Evolutionary conservation across 352 stramenopile genomes (phyloP), one percentile per base, ranked within the genome.

Genomic region (Ophiocytium majus): DNA sequence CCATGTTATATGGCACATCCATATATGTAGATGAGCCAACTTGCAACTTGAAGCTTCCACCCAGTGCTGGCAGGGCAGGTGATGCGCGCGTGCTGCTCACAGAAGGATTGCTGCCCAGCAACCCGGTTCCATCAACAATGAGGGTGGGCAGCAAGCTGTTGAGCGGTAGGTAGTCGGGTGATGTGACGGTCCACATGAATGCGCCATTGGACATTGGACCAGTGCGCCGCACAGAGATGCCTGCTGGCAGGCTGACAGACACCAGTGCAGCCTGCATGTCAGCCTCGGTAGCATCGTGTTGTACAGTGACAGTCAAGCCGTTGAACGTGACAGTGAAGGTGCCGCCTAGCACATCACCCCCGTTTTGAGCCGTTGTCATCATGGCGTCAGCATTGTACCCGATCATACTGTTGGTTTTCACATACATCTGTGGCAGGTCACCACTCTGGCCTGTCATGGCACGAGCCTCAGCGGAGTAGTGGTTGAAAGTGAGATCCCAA

Each of bases 401-500:
- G 0, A 34, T 81, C 0, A 94, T 83, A 0, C 89, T 90, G 64
- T 90, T 92, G 0, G 86, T 83, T 0, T 90, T 74, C 1, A 82
- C 75, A 0, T 93, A 34, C 1, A 93, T 9, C 37, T 90, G 85
- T 1, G 34, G 36, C 33, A 91, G 90, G 79, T 91, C 84, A 92
- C 34, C 91, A 92, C 19, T 94, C 87, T 50, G 74, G 81, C 91
- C 92, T 93, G 10, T 82, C 35, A n/a, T 82, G 33, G 37, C 83
- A 43, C 76, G 9, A 19, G 57, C 43, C 74, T 36, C 1, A 50
- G 34, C 75, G 63, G 5, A 10, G n/a, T 10, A 81, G n/a, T 86
- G 86, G 80, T 9, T 50, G 50, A 86, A 91, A 84, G 0, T 90
- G 79, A 49, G 83, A 83, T 75, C 80, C 84, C 84, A 88, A 28